These are phyloP conservation scores for Wickerhamomyces chambardii DNA, from an alignment of 805 yeast species.

Conservation along the genomic window DNA sequence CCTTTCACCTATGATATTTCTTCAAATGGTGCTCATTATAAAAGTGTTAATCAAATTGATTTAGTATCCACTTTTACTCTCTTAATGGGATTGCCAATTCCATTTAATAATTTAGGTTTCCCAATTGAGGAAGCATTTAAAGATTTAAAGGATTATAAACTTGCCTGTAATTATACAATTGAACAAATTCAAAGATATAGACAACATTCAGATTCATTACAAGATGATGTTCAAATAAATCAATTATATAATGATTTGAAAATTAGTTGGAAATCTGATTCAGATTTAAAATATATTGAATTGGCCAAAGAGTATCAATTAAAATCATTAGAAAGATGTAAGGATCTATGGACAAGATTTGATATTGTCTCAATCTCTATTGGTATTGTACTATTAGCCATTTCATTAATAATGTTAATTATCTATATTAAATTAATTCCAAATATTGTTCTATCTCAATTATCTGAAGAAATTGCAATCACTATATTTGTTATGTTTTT, in stretches of 20 bases:
- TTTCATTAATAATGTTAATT: conserved; percentile 48
- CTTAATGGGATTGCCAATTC: conserved; percentile 78
- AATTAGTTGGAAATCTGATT: conserved; percentile 12
- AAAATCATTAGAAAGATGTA: conserved; percentile 55
- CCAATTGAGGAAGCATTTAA: conserved; percentile 68
- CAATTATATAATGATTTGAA: conserved; percentile 22
- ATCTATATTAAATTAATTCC: conserved; percentile 71
- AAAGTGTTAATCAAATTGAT: conserved; percentile 81
- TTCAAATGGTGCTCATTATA: conserved; percentile 40
- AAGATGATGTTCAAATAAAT: conserved; percentile 27
- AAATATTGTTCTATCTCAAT: conserved; percentile 64
- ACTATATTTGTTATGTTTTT: conserved; percentile 56
- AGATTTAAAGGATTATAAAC: conserved; percentile 22
- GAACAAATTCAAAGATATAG: conserved; percentile 55
- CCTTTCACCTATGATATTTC: conserved; percentile 30
- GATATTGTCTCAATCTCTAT: conserved; percentile 56
- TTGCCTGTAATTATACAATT: conserved; percentile 39
- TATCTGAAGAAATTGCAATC: conserved; percentile 68
- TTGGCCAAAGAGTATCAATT: conserved; percentile 35
- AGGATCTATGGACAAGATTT: conserved; percentile 83
- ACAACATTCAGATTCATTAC: conserved; percentile 20
- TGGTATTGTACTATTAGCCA: conserved; percentile 53
- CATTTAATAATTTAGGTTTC: conserved; percentile 83
- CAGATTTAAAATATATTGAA: conserved; percentile 11
- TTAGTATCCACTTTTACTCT: conserved; percentile 80